Evolutionary conservation across 331 rosid species (phyloP), one percentile per base, ranked within the genome.

Genomic region (Saraca asoca): DNA sequence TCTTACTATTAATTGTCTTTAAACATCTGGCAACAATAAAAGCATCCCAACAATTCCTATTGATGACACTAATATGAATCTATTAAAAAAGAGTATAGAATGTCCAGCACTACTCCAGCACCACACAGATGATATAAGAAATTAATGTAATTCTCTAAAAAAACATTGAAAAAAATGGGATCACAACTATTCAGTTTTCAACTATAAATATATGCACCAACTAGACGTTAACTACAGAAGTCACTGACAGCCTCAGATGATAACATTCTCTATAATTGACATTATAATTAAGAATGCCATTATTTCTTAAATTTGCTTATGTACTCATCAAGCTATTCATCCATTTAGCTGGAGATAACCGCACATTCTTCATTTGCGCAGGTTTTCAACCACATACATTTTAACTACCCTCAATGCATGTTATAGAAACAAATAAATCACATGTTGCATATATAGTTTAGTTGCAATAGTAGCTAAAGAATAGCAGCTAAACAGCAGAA

Each of bases 1-100:
- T 93, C 78, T 93, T 93, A 83, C 97, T 93, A 79, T 93, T 93
- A 67, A 93, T 93, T 70, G 97, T 93, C 95, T 93, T 93, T 90
- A 90, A 85, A 82, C 90, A 93, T 74, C 97, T 91, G 82, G 57
- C 69, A 74, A 62, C 60, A 69, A 31, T 31, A 51, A 74, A 29
- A 17, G 55, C 31, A 69, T 50, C 70, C 44, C 70, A 64, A 57
- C 46, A 45, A 42, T 46, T 49, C 37, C 12, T 7, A 4, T 11
- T 14, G 35, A 17, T 16, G 16, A 19, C 7, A 60, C 6, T 17
- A 35, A 11, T 33, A 53, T 11, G n/a, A n/a, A n/a, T n/a, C n/a
- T n/a, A n/a, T 51, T 3, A 51, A 51, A 16, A 17, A 8, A 39
- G 11, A 39, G 43, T 10, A 7, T 6, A 39, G 2, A 39, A 39